Conservation (phyloP, 2,329 filamentous ascomycete species). For the Verticillium isaacii region DNA sequence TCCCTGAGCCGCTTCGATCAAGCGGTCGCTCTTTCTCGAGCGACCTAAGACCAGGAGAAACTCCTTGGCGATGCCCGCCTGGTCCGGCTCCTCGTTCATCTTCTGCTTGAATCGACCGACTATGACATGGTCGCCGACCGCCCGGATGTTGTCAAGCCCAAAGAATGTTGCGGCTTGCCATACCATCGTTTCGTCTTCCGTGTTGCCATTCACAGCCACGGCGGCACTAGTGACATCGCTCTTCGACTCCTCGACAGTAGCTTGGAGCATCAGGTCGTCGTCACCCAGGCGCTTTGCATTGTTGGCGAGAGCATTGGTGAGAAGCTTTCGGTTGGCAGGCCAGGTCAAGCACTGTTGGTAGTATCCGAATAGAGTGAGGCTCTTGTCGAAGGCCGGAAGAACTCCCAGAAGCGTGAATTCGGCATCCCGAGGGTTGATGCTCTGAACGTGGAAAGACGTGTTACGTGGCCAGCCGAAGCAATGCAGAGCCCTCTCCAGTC, state of each 20-base stretch:
- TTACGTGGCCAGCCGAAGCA: slow-evolving; percentile 9
- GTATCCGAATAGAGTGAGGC: slow-evolving; percentile 10
- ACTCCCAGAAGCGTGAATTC: slow-evolving; percentile 9
- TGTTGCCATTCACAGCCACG: neutral
- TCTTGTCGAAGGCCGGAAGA: slow-evolving; percentile 9
- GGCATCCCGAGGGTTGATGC: slow-evolving; percentile 2
- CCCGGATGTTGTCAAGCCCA: neutral
- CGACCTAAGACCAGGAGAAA: neutral
- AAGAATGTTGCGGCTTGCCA: neutral
- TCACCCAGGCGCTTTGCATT: neutral
- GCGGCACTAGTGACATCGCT: neutral
- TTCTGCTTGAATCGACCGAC: neutral
- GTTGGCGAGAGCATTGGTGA: neutral
- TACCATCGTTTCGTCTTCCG: neutral
- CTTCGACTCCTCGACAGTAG: slow-evolving; percentile 14
- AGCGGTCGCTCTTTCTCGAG: neutral
- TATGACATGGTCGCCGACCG: neutral
- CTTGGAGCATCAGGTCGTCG: slow-evolving; percentile 16
- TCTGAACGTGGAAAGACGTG: neutral
- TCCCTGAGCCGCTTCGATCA: neutral
- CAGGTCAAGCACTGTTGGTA: slow-evolving; percentile 2
- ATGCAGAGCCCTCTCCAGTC: slow-evolving; percentile 8
- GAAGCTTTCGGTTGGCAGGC: neutral
- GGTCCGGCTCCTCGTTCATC: neutral
- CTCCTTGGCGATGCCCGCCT: neutral